A percentile compares a stretch with the other conserved stretches of the same genome.
Conservation (phyloP, 2,329 filamentous ascomycete species). For the Penicillium frequentans region DNA sequence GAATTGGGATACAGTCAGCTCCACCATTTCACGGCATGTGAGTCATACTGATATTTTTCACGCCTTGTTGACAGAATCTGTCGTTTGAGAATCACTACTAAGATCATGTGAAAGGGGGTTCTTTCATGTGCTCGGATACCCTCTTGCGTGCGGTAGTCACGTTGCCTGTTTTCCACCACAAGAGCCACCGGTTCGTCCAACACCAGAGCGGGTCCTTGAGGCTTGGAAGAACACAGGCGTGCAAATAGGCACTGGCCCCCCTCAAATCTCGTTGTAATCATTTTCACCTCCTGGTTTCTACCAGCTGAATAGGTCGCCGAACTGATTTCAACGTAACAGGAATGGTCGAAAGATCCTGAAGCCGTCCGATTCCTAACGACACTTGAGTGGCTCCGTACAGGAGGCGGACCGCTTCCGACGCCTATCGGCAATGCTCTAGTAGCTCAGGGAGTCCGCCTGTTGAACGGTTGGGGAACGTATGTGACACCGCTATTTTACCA, state of each 20-base stretch:
- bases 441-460: background rate
- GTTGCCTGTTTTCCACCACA: background rate
- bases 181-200: background rate
- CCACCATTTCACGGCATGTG: background rate
- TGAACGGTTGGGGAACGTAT: background rate
- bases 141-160: background rate
- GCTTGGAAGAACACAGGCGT: background rate
- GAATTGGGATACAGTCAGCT: background rate
- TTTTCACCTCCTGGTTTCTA: background rate
- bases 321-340: background rate
- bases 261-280: background rate
- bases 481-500: background rate
- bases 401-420: background rate
- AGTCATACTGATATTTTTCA: background rate
- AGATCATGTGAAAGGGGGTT: background rate
- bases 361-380: background rate
- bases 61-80: background rate
- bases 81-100: background rate
- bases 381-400: background rate
- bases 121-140: background rate
- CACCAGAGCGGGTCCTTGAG: background rate
- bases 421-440: background rate
- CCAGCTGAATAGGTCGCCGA: background rate
- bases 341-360: background rate
- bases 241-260: background rate